Percentiles rank a stretch among this genome's conserved stretches.
Conservation (phyloP, 2,329 filamentous ascomycete genomes). For the Pyricularia sp. region DNA sequence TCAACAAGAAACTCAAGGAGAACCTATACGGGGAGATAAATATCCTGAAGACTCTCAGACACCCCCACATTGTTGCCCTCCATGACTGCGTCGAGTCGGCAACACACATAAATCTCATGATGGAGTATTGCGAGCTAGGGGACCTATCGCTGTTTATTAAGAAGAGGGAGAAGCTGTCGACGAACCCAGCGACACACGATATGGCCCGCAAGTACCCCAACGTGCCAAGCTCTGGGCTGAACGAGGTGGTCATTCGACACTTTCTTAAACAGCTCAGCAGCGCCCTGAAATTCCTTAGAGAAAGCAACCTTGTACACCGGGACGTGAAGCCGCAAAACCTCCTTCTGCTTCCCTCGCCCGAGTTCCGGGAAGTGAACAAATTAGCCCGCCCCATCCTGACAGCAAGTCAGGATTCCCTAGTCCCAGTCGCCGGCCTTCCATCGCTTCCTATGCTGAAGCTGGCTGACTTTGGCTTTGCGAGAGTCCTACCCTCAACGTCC, state of each 20-base stretch:
- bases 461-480: conserved; percentile 96
- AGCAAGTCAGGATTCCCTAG: conserved; percentile 70
- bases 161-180: conserved; percentile 72
- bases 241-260: conserved; percentile 94
- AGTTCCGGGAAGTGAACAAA: conserved; percentile 54
- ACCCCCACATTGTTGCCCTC: conserved; percentile 93
- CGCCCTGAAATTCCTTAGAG: conserved; percentile 79
- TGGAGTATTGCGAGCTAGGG: conserved; percentile 96
- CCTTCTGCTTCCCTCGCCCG: conserved; percentile 72
- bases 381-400: conserved; percentile 62
- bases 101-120: conserved; percentile 88
- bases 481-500: conserved; percentile 81
- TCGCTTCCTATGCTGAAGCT: conserved; percentile 95
- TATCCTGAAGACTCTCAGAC: conserved; percentile 86
- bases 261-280: conserved; percentile 93
- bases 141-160: conserved; percentile 95
- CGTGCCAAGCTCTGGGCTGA: conserved; percentile 70
- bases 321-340: conserved; percentile 98
- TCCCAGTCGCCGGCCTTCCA: conserved; percentile 69
- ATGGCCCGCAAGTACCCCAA: conserved; percentile 93
- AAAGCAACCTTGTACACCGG: conserved; percentile 83
- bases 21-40: conserved; percentile 94
- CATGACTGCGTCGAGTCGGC: conserved; percentile 87
- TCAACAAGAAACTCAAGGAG: conserved; percentile 93
- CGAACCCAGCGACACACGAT: conserved; percentile 73